phyloP scores from a whole-genome alignment of 345 rosid genomes.

The Isatis tinctoria region DNA sequence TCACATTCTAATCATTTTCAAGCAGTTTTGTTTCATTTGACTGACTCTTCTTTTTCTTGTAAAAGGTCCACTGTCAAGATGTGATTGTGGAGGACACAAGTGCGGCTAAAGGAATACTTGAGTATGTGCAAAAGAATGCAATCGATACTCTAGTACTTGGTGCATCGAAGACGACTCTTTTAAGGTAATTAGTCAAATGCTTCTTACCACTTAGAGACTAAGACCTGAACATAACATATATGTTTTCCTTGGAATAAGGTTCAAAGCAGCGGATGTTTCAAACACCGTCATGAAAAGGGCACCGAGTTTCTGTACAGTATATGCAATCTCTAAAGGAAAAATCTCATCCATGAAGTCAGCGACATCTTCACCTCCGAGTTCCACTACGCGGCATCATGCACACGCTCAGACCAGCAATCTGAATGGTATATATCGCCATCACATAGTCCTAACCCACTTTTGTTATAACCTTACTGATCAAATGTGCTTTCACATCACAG shows the following conservation, averaged over 20 bases:
- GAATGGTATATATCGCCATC: conserved; percentile 4
- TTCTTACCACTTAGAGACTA: neutral
- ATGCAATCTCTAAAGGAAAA: conserved; percentile 64
- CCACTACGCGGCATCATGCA: conserved; percentile 1
- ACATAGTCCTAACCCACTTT: neutral
- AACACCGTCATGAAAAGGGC: conserved; percentile 51
- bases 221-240: neutral
- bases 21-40: neutral
- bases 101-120: conserved; percentile 49
- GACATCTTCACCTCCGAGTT: conserved; percentile 34
- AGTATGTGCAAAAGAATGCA: conserved; percentile 33
- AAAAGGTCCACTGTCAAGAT: conserved; percentile 62
- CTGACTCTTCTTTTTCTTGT: neutral
- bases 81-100: conserved; percentile 54
- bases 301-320: conserved; percentile 70
- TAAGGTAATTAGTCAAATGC: conserved; percentile 44
- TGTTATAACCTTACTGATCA: neutral
- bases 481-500: conserved; percentile 1
- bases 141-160: conserved; percentile 54
- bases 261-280: conserved; percentile 57
- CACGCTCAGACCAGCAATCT: conserved; percentile 4
- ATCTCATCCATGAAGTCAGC: conserved; percentile 57
- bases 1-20: neutral
- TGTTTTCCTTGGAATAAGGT: conserved; percentile 41
- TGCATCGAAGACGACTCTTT: conserved; percentile 48